Base-by-base conservation (phyloP, 2,329 filamentous ascomycete species). In the Aspergillus fumigatus region DNA sequence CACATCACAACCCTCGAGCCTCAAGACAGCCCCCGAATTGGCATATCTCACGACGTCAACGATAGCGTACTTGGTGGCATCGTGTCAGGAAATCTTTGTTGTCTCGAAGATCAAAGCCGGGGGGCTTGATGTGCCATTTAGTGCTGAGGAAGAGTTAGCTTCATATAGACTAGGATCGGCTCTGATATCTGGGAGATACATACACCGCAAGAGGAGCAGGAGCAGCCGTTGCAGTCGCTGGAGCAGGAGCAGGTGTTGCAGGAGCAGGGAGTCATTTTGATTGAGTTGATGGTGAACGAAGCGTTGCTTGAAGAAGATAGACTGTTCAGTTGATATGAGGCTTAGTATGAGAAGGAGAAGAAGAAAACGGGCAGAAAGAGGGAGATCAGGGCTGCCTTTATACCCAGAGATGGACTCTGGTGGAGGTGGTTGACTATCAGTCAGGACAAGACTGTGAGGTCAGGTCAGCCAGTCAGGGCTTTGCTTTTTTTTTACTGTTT, bases 211-310 rank as follows among this genome's bases (percentile, higher is more conserved):
- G 43, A 47, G 43, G 23, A 17, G 43, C 43, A 47, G 45, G 50
- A 64, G 73, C 74, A 76, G 62, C 54, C 63, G 52, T 27, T 53
- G 72, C 74, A 76, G 54, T 70, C 59, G 61, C 71, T 70, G 61
- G 67, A 62, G 72, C 73, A 75, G 70, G 70, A 11, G 21, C 43
- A 47, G 43, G 11, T 71, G 71, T 69, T 73, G 72, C 74, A 76
- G 51, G 56, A 50, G 68, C 73, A 76, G 68, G 73, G 73, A 71
- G 65, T 66, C 73, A 75, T 76, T 53, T 61, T 73, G 68, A 62
- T 62, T 62, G 62, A 50, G 55, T 62, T 52, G 52, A 54, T 50
- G 56, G 43, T 56, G 52, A 49, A 52, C 52, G 19, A 40, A 45
- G 23, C 2, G 19, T 27, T 41, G 10, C 3, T 40, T 41, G 23